Conservation (phyloP, 2,329 filamentous ascomycete genomes). For the Pseudogymnoascus sp. region DNA sequence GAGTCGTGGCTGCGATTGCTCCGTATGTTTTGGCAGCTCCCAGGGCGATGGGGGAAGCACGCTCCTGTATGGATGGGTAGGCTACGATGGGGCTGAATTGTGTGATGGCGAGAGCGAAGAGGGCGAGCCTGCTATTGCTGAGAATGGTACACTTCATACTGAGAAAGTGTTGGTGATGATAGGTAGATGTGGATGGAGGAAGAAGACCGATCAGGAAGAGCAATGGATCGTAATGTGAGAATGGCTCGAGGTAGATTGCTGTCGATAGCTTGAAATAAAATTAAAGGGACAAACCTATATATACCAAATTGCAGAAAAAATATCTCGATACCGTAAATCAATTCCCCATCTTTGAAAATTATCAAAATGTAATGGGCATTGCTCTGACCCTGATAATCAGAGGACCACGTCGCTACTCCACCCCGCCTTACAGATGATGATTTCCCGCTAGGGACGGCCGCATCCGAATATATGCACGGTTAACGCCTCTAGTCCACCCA, state of each 20-base stretch:
- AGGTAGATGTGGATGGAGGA: not conserved
- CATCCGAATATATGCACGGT: not conserved
- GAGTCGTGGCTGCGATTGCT: slow-evolving; percentile 11
- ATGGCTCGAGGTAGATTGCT: not conserved
- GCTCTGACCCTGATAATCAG: not conserved
- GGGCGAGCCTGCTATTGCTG: slow-evolving; percentile 3
- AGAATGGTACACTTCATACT: not conserved
- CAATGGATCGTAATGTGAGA: not conserved
- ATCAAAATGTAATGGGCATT: not conserved
- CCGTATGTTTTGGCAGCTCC: slow-evolving; percentile 10
- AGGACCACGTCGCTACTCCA: not conserved
- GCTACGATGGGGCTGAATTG: slow-evolving; percentile 10
- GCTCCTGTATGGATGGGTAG: slow-evolving; percentile 7
- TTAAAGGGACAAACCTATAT: not conserved
- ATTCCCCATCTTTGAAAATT: not conserved
- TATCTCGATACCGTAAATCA: not conserved
- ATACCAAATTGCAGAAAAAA: not conserved
- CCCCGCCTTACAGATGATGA: not conserved
- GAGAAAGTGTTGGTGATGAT: not conserved
- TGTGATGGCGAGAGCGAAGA: slow-evolving; percentile 4
- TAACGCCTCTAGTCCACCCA: not conserved
- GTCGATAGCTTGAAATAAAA: not conserved
- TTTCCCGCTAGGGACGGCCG: not conserved
- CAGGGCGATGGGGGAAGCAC: slow-evolving; percentile 9
- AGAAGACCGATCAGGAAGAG: not conserved